A percentile compares a stretch with the other conserved stretches of the same genome.
Conservation (phyloP, 2,329 filamentous ascomycete genomes). For the Pseudogymnoascus sp. region DNA sequence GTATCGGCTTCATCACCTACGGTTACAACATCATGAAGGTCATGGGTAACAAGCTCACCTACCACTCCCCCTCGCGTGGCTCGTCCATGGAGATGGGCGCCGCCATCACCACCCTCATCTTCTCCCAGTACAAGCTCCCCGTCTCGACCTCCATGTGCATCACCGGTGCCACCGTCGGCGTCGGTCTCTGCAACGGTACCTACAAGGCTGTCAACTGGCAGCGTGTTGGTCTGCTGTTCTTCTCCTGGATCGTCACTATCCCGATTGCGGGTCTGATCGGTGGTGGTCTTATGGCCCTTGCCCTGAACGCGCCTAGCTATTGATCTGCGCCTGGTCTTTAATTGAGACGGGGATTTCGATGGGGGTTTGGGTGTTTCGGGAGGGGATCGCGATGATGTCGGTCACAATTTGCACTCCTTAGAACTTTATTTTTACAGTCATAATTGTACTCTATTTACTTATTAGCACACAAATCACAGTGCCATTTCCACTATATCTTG, state of each 20-base stretch:
- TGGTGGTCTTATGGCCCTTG: slow-evolving; percentile 36
- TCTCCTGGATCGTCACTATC: slow-evolving; percentile 61
- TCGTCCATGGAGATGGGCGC: slow-evolving; percentile 76
- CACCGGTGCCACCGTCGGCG: slow-evolving; percentile 53
- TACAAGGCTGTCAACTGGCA: slow-evolving; percentile 67
- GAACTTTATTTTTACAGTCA: too few species aligned
- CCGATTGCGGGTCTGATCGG: slow-evolving; percentile 29
- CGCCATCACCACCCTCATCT: slow-evolving; percentile 66
- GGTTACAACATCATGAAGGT: slow-evolving; percentile 83
- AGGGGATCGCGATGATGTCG: too few species aligned
- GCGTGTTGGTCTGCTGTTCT: slow-evolving; percentile 57
- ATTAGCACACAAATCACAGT: too few species aligned
- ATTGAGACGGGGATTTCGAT: too few species aligned
- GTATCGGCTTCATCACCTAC: slow-evolving; percentile 61
- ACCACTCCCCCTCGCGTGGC: slow-evolving; percentile 51
- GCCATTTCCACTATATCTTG: too few species aligned
- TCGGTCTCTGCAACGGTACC: slow-evolving; percentile 52
- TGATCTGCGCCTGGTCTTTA: too few species aligned
- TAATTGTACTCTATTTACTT: too few species aligned
- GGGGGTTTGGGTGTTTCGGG: too few species aligned
- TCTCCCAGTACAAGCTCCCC: slow-evolving; percentile 66
- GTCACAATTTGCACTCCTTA: too few species aligned
- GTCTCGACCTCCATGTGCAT: slow-evolving; percentile 67
- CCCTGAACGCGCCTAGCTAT: slow-evolving; percentile 46
- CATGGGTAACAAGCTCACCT: slow-evolving; percentile 76